These are phyloP conservation scores for Scheffersomyces quercinus DNA, from an alignment of 1,139 yeast species.

Conservation along the genomic window DNA sequence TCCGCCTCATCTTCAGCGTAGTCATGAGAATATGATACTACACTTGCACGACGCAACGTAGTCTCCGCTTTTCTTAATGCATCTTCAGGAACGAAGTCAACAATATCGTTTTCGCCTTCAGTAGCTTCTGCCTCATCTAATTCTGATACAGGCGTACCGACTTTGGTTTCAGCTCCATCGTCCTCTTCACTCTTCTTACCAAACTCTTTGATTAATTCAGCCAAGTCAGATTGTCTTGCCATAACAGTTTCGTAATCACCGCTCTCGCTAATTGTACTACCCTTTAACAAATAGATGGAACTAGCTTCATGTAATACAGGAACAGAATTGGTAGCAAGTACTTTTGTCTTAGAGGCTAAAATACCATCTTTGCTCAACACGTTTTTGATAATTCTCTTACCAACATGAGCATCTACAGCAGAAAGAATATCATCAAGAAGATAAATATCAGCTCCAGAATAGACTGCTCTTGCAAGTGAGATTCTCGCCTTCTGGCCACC, in stretches of 20 bases:
- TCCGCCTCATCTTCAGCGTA: conserved; percentile 20
- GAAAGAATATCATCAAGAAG: conserved; percentile 39
- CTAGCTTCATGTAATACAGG: conserved; percentile 30
- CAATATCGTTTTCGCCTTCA: conserved; percentile 9
- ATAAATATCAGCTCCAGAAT: conserved; percentile 39
- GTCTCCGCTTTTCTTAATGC: conserved; percentile 4
- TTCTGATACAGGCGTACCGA: background rate
- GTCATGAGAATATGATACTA: conserved; percentile 21
- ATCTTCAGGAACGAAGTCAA: conserved; percentile 12
- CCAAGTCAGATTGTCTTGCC: conserved; percentile 14
- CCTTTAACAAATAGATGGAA: conserved; percentile 31
- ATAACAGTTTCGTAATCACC: conserved; percentile 27
- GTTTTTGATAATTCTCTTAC: conserved; percentile 22
- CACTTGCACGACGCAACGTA: conserved; percentile 18
- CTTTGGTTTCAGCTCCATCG: conserved; percentile 1
- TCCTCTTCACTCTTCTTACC: conserved; percentile 51
- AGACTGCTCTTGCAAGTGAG: conserved; percentile 44
- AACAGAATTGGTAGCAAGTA: conserved; percentile 32
- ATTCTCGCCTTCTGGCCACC: conserved; percentile 51
- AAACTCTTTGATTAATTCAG: conserved; percentile 65
- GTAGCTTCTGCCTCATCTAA: background rate
- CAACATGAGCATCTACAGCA: conserved; percentile 43
- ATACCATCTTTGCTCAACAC: conserved; percentile 24
- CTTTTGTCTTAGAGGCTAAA: conserved; percentile 25
- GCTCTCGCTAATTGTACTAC: conserved; percentile 24